Percentiles rank a stretch among this genome's conserved stretches.
phyloP scores from a whole-genome alignment of 345 rosid species.

The Citrus unshiu region DNA sequence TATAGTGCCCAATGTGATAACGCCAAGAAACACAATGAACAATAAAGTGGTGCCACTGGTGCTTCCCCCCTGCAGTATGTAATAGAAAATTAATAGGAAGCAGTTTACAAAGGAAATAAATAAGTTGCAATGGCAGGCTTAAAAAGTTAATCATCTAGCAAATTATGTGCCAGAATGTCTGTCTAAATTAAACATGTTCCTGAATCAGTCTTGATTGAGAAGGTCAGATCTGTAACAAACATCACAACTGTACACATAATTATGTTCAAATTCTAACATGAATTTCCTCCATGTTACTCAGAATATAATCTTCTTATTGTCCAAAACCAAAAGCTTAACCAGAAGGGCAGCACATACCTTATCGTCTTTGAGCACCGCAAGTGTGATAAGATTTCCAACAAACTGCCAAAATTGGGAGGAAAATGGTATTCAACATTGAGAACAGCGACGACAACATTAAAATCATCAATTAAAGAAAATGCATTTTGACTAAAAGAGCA shows the following conservation, averaged over 20 bases:
- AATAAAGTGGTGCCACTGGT: constrained; percentile 65
- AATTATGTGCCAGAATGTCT: not conserved
- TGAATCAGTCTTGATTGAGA: not conserved
- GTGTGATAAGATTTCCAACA: constrained; percentile 82
- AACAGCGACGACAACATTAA: constrained; percentile 6
- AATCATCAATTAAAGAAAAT: not conserved
- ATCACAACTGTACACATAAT: not conserved
- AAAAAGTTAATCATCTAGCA: not conserved
- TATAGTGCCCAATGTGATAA: constrained; percentile 69
- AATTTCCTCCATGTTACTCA: not conserved
- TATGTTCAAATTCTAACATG: not conserved
- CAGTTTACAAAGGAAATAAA: not conserved
- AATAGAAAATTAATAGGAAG: constrained; percentile 9
- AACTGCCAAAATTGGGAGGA: constrained; percentile 41
- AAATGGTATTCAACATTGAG: not conserved
- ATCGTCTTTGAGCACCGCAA: constrained; percentile 61
- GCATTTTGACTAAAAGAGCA: constrained; percentile 6
- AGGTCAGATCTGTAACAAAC: not conserved
- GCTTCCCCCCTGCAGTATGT: constrained; percentile 61
- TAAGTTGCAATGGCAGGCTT: not conserved
- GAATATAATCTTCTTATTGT: not conserved
- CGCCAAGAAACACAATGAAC: constrained; percentile 68
- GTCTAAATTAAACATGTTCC: not conserved
- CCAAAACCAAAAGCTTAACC: not conserved
- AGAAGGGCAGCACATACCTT: constrained; percentile 34